phyloP scores from a whole-genome alignment of 805 yeast species.

The Torulaspora microellipsoides region DNA sequence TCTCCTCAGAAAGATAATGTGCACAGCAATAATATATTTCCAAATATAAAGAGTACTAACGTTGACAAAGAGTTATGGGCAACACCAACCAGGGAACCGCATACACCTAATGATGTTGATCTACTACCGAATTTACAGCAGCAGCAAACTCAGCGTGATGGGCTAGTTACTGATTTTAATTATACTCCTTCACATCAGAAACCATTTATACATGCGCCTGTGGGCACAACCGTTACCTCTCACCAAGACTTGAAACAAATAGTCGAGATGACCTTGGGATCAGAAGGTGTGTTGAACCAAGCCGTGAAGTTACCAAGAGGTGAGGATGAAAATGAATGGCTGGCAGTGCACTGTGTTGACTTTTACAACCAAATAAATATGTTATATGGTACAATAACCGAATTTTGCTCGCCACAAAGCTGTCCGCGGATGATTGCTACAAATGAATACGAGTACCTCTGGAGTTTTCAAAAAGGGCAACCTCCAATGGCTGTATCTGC shows the following conservation, averaged over 20 bases:
- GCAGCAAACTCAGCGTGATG: constrained; percentile 10
- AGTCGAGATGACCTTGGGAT: constrained; percentile 93
- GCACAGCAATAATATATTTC: constrained; percentile 1
- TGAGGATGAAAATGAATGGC: constrained; percentile 89
- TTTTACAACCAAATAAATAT: constrained; percentile 94
- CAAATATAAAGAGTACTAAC: not conserved
- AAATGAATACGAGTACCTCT: constrained; percentile 90
- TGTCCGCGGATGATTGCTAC: constrained; percentile 99
- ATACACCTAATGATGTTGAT: constrained; percentile 1
- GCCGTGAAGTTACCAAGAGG: constrained; percentile 93
- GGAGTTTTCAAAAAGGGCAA: constrained; percentile 76
- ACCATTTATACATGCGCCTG: constrained; percentile 29
- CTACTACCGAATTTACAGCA: constrained; percentile 8
- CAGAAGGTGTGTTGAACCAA: constrained; percentile 83
- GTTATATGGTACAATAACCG: constrained; percentile 94
- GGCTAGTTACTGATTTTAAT: constrained; percentile 32
- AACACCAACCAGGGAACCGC: constrained; percentile 11
- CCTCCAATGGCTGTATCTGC: constrained; percentile 88
- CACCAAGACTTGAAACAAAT: constrained; percentile 78
- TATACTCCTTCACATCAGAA: constrained; percentile 37
- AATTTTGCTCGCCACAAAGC: constrained; percentile 89
- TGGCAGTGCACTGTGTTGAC: constrained; percentile 96
- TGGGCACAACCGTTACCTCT: constrained; percentile 41
- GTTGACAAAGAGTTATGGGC: constrained; percentile 10
- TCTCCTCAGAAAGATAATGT: constrained; percentile 10